Evolutionary conservation across 768 basidiomycete species (phyloP), one percentile per base, ranked within the genome.

Genomic region (Lactarius hatsudake): DNA sequence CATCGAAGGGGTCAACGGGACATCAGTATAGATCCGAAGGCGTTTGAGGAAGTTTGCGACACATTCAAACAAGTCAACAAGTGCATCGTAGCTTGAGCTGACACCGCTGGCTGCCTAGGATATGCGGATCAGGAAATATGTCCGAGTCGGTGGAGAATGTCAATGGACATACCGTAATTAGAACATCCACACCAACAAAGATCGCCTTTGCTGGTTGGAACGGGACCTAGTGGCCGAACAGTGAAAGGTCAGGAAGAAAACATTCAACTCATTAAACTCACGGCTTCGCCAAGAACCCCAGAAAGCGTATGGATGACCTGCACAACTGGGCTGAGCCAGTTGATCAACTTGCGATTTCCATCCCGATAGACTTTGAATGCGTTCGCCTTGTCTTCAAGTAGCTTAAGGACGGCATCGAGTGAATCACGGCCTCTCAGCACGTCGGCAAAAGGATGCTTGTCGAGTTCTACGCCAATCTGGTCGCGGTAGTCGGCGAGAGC

Each of bases 21-120:
- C 2, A 32, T 20, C 34, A 4, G 40, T 45, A 56, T 61, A 66
- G 12, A 66, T 56, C 9, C 55, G 10, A 18, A 65, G 48, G 5
- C 64, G 51, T n/a, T 28, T 54, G 10, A 65, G 48, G 48, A 65
- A 60, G 23, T 18, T 60, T 10, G 34, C 53, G 30, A 65, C 15
- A 10, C 38, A 65, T 10, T 54, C 53, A 5, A 65, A 65, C 30
- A 65, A 17, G 17, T 55, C 59, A 6, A 55, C 17, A n/a, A 65
- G 59, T 0, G 59, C 23, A 7, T 60, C 64, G 17, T 53, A 59
- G 34, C 48, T 59, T 0, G 32, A 43, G 20, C 34, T n/a, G 13
- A 59, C 48, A 15, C 40, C 48, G 1, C 54, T 32, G 6, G 48
- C 59, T 5, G 58, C 38, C 64, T 59, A 26, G n/a, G 9, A n/a